Evolutionary conservation across 2,329 filamentous ascomycete genomes (phyloP), one percentile per base, ranked within the genome.

Genomic region (Aspergillus ochraceus): DNA sequence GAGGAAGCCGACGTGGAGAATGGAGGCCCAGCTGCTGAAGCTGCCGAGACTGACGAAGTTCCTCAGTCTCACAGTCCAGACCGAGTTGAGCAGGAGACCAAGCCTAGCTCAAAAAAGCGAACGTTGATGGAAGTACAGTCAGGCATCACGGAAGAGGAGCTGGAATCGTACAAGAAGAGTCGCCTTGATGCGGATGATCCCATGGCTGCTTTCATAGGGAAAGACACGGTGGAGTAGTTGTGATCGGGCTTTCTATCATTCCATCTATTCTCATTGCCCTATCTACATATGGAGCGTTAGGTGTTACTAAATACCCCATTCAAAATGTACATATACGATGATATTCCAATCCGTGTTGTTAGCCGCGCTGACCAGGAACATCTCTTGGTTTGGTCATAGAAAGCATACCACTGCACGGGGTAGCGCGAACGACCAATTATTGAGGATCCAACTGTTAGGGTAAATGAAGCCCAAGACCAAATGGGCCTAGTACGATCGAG

Each of bases 111-210:
- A 6, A 90, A 88, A 73, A 94, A 96, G 76, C 84, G 92, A 49
- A 90, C 89, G 1, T 78, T 91, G 30, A 87, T 90, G 57, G 90
- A 96, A 71, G 88, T 96, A 83, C 86, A 89, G 68, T 86, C 86
- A 22, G 90, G 89, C 1, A 84, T 95, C 12, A 88, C 88, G 0
- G 91, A 96, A 71, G 90, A 90, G 58, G 92, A 97, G 66, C 84
- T 97, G 79, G 93, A 97, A 59, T 87, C 89, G 60, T 97, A 96
- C 74, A 86, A 92, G 68, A 85, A 86, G 66, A 93, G 92, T 73
- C 83, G 88, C 64, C 85, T 86, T 54, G 87, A 86, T 29, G 87
- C 88, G 0, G 85, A 91, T 64, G 93, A 97, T 78, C 93, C 93
- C 0, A 97, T 97, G 93, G 90, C 91, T 1, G 88, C 86, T 6